phyloP scores from a whole-genome alignment of 768 basidiomycete species.

The Pleurotus pulmonarius region DNA sequence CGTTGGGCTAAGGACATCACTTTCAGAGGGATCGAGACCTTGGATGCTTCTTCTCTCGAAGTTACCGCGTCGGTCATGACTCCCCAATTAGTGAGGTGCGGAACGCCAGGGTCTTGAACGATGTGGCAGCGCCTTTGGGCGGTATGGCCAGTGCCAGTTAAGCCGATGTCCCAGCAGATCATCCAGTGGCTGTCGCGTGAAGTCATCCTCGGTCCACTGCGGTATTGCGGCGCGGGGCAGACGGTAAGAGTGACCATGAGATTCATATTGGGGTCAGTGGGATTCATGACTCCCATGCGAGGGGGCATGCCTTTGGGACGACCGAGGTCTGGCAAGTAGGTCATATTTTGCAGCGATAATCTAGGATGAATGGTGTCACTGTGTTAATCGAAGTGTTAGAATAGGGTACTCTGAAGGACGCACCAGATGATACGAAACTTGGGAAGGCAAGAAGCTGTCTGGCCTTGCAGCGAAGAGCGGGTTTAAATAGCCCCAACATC shows the following conservation, averaged over 20 bases:
- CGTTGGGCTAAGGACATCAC: neutral
- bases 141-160: neutral
- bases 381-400: too few species aligned
- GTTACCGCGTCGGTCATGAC: neutral
- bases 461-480: too few species aligned
- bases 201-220: neutral
- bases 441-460: too few species aligned
- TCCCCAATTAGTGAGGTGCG: neutral
- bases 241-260: neutral
- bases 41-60: neutral
- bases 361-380: too few species aligned
- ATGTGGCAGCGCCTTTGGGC: neutral
- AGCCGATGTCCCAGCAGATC: neutral
- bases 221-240: neutral
- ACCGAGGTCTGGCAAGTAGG: neutral
- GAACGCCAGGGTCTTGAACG: neutral
- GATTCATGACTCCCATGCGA: neutral
- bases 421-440: too few species aligned
- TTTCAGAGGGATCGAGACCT: neutral
- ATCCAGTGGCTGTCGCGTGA: neutral
- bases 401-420: too few species aligned
- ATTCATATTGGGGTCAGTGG: neutral
- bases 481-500: too few species aligned
- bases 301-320: neutral
- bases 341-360: neutral